Evolutionary conservation across 78 protist genomes (phyloP).

Genomic region (Monocercomonoides exilis): DNA sequence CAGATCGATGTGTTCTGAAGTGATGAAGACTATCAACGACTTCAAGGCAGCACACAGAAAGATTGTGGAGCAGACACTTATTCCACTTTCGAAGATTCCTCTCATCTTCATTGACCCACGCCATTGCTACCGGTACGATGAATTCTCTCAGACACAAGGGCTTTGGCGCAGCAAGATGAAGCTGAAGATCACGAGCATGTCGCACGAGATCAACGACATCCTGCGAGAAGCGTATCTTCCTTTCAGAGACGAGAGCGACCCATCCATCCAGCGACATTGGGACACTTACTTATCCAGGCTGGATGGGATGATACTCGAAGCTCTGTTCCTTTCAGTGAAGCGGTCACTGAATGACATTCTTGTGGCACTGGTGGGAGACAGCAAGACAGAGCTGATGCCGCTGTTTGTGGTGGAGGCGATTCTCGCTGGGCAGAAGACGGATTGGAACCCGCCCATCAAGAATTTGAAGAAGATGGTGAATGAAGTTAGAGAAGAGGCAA

Average conservation of each 20-base stretch:
- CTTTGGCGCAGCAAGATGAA: neutral
- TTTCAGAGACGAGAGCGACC: conserved; percentile 33
- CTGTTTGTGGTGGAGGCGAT: conserved; percentile 7
- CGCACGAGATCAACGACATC: neutral
- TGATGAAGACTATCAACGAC: conserved; percentile 12
- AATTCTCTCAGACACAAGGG: conserved; percentile 39
- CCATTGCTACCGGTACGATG: conserved; percentile 43
- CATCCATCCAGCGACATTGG: conserved; percentile 53
- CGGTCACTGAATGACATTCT: conserved; percentile 27
- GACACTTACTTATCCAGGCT: conserved; percentile 11
- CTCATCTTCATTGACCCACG: conserved; percentile 38
- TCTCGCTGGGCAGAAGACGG: neutral
- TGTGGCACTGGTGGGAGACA: conserved; percentile 20
- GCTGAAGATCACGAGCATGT: conserved; percentile 10
- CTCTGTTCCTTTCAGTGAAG: conserved; percentile 40
- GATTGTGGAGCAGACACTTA: neutral
- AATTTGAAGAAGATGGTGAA: neutral
- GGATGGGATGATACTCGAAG: conserved; percentile 47
- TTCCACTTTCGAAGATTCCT: conserved; percentile 14
- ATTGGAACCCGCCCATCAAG: neutral
- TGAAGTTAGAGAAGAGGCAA: neutral
- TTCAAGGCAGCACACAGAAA: conserved; percentile 25
- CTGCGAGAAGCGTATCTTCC: neutral
- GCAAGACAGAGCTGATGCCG: conserved; percentile 15
- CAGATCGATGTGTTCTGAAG: neutral